Evolutionary conservation across 2,329 filamentous ascomycete species (phyloP), one percentile per base, ranked within the genome.

Genomic region (Hypomyces perniciosus): DNA sequence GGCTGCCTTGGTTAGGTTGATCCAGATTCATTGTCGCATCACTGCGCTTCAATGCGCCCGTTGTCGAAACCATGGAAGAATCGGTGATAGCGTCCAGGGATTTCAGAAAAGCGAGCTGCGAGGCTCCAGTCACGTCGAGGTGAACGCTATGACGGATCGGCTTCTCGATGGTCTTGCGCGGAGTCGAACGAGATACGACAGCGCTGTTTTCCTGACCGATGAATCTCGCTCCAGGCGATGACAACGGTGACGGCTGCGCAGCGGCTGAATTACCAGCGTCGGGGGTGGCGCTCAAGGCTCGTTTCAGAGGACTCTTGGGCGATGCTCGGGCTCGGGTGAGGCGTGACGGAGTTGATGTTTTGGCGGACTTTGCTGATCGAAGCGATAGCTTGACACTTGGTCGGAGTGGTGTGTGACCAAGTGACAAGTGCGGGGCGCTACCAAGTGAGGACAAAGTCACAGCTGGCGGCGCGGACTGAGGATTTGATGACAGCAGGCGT

Each of bases 1-100:
- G 92, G 62, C 88, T 96, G 59, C 88, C 88, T 50, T 87, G 76
- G 60, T 79, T 85, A 29, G 83, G 77, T 56, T 88, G 86, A 61
- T 95, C 91, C 44, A 95, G 72, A 62, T 89, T 90, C 87, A 95
- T 92, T 46, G 86, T 85, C 40, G 88, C 86, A 72, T 97, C 92
- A 63, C 86, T 92, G 60, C 93, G 84, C 77, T 97, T 96, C 59
- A 97, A 73, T 5, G 92, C 91, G 65, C 92, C 96, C 5, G 86
- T 84, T 33, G 60, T 64, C 34, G 64, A 57, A 44, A 61, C 56
- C 64, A 66, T 65, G 48, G 59, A 61, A 49, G 55, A 54, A 30
- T 69, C 65, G 46, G 49, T 59, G 44, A 68, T 72, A 13, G 66
- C 65, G 46, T 82, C 79, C 12, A 75, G 63, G n/a, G 79, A 65